Evolutionary conservation across 2,329 filamentous ascomycete genomes (phyloP).

Genomic region (Sporothrix globosa): DNA sequence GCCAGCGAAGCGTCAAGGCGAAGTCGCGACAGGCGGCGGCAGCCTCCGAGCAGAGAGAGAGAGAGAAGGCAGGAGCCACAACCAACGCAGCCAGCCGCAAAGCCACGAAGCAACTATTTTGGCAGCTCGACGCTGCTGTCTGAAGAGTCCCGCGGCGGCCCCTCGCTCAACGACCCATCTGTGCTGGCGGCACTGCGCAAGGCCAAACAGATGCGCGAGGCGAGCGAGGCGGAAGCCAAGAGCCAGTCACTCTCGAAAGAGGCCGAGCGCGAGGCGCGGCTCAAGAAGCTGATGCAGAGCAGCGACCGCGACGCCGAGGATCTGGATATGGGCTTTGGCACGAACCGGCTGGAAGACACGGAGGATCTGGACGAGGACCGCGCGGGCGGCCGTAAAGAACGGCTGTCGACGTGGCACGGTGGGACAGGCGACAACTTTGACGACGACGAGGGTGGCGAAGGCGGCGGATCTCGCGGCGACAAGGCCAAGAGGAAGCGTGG

Average conservation of each 20-base stretch:
- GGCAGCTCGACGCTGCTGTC: constrained; percentile 62
- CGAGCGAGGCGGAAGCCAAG: constrained; percentile 47
- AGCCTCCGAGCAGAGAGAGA: constrained; percentile 6
- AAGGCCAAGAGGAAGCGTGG: constrained; percentile 69
- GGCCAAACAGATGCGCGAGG: constrained; percentile 67
- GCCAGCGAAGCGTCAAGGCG: constrained; percentile 27
- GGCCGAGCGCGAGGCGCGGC: constrained; percentile 64
- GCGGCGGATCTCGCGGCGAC: constrained; percentile 49
- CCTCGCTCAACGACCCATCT: constrained; percentile 71
- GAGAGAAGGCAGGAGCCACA: background rate
- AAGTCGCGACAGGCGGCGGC: background rate
- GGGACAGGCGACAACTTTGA: constrained; percentile 45
- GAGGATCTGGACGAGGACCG: constrained; percentile 71
- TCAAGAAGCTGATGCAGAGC: constrained; percentile 72
- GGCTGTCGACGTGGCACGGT: constrained; percentile 64
- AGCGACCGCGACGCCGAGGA: constrained; percentile 84
- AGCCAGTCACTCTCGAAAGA: constrained; percentile 47
- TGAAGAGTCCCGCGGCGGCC: constrained; percentile 54
- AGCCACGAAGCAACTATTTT: constrained; percentile 63
- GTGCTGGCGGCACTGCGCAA: constrained; percentile 85
- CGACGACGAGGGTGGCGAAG: constrained; percentile 53
- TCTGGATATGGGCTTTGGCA: constrained; percentile 93
- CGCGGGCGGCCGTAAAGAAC: constrained; percentile 59
- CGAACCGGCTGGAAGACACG: constrained; percentile 82
- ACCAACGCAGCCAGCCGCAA: constrained; percentile 36